phyloP scores from a whole-genome alignment of 2,329 filamentous ascomycete genomes.

The Colletotrichum agaves region DNA sequence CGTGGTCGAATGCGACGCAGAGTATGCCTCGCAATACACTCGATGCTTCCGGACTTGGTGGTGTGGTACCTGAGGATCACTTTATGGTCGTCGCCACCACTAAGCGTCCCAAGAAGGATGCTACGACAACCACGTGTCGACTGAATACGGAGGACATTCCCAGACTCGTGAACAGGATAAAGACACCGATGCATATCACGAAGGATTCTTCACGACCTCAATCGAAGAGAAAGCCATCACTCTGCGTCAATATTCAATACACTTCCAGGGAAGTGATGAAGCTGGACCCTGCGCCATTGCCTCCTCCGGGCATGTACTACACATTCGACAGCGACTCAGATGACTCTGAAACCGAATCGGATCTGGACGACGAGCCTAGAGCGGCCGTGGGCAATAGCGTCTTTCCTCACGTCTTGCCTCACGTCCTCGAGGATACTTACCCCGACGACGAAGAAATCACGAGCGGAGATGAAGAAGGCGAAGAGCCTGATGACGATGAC shows the following conservation, averaged over 20 bases:
- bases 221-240: neutral
- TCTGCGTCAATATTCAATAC: constrained; percentile 57
- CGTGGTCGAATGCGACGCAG: constrained; percentile 58
- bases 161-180: constrained; percentile 54
- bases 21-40: constrained; percentile 53
- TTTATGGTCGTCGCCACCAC: constrained; percentile 68
- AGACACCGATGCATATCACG: constrained; percentile 53
- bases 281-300: constrained; percentile 60
- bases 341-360: constrained; percentile 45
- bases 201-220: constrained; percentile 7
- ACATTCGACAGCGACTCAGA: constrained; percentile 55
- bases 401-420: constrained; percentile 50
- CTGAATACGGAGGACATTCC: constrained; percentile 49
- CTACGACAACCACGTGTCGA: neutral
- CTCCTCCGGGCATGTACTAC: constrained; percentile 64
- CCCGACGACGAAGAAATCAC: constrained; percentile 52
- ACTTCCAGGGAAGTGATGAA: constrained; percentile 53
- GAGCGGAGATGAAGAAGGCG: constrained; percentile 51
- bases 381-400: constrained; percentile 44
- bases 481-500: constrained; percentile 39
- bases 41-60: constrained; percentile 68
- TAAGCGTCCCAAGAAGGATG: constrained; percentile 51
- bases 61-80: constrained; percentile 71
- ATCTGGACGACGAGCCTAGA: constrained; percentile 44
- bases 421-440: constrained; percentile 52